Percentiles rank a stretch among this genome's conserved stretches.
Conservation (phyloP, 2,329 filamentous ascomycete genomes). For the Alternaria triticimaculans region DNA sequence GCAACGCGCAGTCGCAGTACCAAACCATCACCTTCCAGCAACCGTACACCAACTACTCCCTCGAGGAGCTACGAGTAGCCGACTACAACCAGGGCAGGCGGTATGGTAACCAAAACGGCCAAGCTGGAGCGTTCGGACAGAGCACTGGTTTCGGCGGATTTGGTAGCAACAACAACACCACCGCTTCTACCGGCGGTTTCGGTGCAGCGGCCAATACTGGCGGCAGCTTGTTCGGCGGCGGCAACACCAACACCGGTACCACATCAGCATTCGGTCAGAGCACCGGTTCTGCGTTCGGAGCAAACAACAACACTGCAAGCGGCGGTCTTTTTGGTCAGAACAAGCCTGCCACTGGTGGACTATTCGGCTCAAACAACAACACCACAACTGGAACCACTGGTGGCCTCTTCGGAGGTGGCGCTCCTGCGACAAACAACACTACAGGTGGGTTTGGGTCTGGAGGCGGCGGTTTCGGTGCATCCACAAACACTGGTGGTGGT, state of each 20-base stretch:
- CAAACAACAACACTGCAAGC: constrained; percentile 35
- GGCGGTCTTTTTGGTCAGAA: constrained; percentile 44
- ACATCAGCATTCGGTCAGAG: constrained; percentile 43
- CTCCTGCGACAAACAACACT: constrained; percentile 29
- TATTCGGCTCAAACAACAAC: constrained; percentile 48
- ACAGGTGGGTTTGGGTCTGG: constrained; percentile 32
- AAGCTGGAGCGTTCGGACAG: constrained; percentile 81
- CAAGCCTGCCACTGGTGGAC: constrained; percentile 45
- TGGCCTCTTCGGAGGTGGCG: constrained; percentile 45
- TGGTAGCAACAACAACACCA: constrained; percentile 45
- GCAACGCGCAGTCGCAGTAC: constrained; percentile 65
- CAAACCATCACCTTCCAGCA: constrained; percentile 82
- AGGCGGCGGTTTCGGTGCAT: constrained; percentile 46
- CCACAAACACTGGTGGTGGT: constrained; percentile 41
- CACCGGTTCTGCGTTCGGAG: constrained; percentile 38
- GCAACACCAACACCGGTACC: constrained; percentile 39
- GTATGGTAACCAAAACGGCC: constrained; percentile 81
- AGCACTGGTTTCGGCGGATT: constrained; percentile 63
- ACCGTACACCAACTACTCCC: constrained; percentile 86
- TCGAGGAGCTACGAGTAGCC: constrained; percentile 71
- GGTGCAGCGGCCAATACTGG: constrained; percentile 53
- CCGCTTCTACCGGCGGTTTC: constrained; percentile 52
- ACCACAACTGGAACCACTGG: constrained; percentile 35
- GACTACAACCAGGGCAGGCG: constrained; percentile 90
- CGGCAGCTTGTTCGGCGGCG: constrained; percentile 54